phyloP scores from a whole-genome alignment of 164 flowering plant species.

The Chimonanthus praecox region DNA sequence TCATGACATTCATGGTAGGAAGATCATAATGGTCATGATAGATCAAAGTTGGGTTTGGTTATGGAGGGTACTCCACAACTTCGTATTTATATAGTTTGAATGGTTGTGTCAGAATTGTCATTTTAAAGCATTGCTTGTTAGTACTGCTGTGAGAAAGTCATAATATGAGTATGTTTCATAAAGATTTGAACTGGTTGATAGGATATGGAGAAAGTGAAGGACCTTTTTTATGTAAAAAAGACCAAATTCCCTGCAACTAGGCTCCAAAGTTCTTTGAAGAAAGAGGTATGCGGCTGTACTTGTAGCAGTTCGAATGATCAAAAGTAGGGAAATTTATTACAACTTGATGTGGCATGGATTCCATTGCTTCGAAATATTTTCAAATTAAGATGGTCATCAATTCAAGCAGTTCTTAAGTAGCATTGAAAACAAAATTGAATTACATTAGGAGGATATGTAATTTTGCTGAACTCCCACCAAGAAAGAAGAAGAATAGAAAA shows the following conservation, averaged over 20 bases:
- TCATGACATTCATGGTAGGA: background rate
- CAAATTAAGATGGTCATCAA: background rate
- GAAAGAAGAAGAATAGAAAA: no score
- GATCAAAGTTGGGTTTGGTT: background rate
- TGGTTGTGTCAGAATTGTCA: background rate
- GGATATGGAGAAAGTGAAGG: conserved; percentile 37
- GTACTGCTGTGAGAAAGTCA: background rate
- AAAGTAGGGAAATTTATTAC: background rate
- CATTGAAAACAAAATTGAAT: background rate
- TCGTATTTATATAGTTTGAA: background rate
- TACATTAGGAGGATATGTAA: background rate
- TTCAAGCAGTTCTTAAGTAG: background rate
- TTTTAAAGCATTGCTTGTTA: background rate
- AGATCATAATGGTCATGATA: background rate
- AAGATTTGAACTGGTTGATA: conserved; percentile 20
- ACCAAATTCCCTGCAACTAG: conserved; percentile 32
- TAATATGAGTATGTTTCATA: conserved; percentile 1
- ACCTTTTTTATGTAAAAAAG: conserved; percentile 21
- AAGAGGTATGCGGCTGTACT: conserved; percentile 57
- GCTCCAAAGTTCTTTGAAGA: conserved; percentile 53
- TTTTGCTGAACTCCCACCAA: background rate
- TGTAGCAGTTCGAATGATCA: background rate
- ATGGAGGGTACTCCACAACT: background rate
- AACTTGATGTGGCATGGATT: background rate
- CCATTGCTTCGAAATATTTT: background rate